A percentile compares a stretch with the other conserved stretches of the same genome.
Conservation (phyloP, 257 asterid species). For the Prunella vulgaris region DNA sequence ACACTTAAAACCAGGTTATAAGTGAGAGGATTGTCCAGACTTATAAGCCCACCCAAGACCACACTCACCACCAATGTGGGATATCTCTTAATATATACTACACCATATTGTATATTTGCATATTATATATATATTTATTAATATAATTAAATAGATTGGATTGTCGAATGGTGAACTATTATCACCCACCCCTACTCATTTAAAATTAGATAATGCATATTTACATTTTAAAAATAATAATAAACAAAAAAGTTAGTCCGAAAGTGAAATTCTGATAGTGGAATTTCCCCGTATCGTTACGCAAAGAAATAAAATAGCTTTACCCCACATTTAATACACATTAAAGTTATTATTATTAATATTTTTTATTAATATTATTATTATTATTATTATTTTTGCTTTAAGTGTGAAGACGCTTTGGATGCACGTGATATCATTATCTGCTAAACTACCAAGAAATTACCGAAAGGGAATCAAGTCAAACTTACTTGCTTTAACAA, state of each 20-base stretch:
- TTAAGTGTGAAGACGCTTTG: slow-evolving; percentile 17
- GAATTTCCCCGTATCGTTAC: slow-evolving; percentile 1
- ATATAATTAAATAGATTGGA: too few species aligned
- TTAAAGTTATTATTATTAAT: neutral
- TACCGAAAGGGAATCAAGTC: slow-evolving; percentile 28
- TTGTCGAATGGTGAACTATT: too few species aligned
- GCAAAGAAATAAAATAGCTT: slow-evolving; percentile 12
- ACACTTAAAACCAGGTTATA: too few species aligned
- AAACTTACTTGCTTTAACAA: slow-evolving; percentile 22
- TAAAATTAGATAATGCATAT: neutral
- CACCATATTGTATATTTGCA: too few species aligned
- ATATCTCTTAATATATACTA: too few species aligned
- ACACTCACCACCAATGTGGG: too few species aligned
- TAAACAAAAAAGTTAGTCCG: neutral
- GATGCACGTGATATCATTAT: slow-evolving; percentile 32
- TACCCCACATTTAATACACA: slow-evolving; percentile 18
- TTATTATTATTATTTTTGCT: neutral
- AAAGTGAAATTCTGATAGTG: neutral
- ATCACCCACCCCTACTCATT: too few species aligned
- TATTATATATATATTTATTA: too few species aligned
- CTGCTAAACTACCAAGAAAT: neutral
- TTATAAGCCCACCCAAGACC: too few species aligned
- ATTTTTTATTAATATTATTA: neutral
- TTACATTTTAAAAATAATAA: neutral
- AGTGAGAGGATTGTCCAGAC: too few species aligned